A percentile compares a stretch with the other conserved stretches of the same genome.
Conservation (phyloP, 1,139 yeast species). For the Torulaspora globosa region DNA sequence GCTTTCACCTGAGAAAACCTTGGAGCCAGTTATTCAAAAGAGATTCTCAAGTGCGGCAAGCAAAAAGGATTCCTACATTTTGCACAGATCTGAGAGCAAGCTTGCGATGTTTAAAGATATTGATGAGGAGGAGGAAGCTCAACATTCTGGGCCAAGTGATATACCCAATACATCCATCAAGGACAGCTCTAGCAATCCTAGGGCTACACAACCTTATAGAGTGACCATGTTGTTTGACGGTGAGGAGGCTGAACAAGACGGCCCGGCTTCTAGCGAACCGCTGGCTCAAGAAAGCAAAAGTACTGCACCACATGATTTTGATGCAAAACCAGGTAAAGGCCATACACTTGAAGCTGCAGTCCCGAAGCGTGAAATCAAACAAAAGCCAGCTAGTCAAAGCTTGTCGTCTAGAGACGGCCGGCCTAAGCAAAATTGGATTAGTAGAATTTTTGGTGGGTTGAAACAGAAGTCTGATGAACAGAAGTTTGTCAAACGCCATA, state of each 20-base stretch:
- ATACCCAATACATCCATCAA: slow-evolving; percentile 4
- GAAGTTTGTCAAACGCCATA: slow-evolving; percentile 21
- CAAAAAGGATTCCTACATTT: slow-evolving; percentile 14
- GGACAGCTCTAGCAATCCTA: neutral
- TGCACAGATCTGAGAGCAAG: slow-evolving; percentile 24
- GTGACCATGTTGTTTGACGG: slow-evolving; percentile 37
- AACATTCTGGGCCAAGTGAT: slow-evolving; percentile 13
- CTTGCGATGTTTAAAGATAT: slow-evolving; percentile 35
- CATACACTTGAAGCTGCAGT: neutral
- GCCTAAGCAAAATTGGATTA: slow-evolving; percentile 26
- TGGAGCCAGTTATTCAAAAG: slow-evolving; percentile 20
- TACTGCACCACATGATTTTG: slow-evolving; percentile 2
- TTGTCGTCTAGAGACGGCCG: slow-evolving; percentile 1
- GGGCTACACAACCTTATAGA: slow-evolving; percentile 18
- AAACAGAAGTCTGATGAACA: slow-evolving; percentile 10
- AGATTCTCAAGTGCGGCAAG: slow-evolving; percentile 23
- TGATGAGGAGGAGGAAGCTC: slow-evolving; percentile 29
- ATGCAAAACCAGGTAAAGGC: neutral
- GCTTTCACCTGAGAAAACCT: slow-evolving; percentile 28
- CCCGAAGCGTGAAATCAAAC: slow-evolving; percentile 2
- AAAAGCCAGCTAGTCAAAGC: neutral
- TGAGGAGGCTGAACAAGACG: slow-evolving; percentile 18
- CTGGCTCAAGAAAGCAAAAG: neutral
- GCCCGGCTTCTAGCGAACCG: neutral
- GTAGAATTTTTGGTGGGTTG: slow-evolving; percentile 24